These are phyloP conservation scores for Moesziomyces sp. DNA, from an alignment of 1,284 basidiomycete species.

Conservation along the genomic window DNA sequence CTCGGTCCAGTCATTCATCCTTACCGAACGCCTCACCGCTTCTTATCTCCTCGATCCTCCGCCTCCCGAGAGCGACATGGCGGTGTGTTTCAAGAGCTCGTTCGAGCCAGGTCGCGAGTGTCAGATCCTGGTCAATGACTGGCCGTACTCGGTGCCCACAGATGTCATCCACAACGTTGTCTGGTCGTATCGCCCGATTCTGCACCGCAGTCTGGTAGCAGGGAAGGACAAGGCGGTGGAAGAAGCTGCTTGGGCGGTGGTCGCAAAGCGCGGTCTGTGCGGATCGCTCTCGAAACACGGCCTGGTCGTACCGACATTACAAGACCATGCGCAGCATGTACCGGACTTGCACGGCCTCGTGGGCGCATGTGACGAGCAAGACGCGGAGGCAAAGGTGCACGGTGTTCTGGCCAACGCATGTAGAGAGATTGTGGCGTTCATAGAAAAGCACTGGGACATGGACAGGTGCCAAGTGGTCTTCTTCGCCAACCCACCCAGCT, in stretches of 20 bases:
- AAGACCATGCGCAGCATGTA: conserved; percentile 11
- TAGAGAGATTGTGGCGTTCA: conserved; percentile 6
- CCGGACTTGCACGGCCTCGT: not conserved
- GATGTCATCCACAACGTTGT: conserved; percentile 21
- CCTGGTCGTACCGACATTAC: not conserved
- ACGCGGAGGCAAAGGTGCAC: not conserved
- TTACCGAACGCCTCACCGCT: conserved; percentile 19
- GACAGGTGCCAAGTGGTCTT: conserved; percentile 8
- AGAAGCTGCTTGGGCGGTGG: conserved; percentile 3
- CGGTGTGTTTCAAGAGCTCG: conserved; percentile 9
- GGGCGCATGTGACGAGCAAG: not conserved
- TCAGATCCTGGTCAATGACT: conserved; percentile 31
- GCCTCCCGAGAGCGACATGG: not conserved
- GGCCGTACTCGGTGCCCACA: conserved; percentile 26
- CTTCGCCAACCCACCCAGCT: conserved; percentile 38
- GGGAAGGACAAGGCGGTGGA: not conserved
- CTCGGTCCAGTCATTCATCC: conserved; percentile 11
- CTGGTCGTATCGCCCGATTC: conserved; percentile 22
- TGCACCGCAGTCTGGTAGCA: conserved; percentile 10
- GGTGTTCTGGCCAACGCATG: not conserved
- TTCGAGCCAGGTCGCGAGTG: conserved; percentile 13
- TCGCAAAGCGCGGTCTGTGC: conserved; percentile 26
- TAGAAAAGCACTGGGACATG: conserved; percentile 17
- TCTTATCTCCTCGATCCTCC: conserved; percentile 2
- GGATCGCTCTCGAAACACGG: conserved; percentile 7